Evolutionary conservation across 345 rosid species (phyloP).

Genomic region (Salix caprea): DNA sequence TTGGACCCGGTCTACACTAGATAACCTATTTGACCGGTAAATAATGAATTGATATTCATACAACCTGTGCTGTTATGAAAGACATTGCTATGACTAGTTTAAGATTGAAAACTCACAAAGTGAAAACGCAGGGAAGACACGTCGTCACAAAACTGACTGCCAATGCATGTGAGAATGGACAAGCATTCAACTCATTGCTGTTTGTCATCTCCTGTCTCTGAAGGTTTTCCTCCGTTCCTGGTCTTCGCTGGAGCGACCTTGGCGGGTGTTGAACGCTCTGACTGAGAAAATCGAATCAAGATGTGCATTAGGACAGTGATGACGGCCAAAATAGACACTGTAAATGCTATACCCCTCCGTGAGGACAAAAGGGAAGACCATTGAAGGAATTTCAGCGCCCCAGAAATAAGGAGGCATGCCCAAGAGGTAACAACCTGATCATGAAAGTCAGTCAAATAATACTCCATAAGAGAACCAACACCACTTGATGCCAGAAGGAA

Average conservation of each 20-base stretch:
- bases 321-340: slow-evolving; percentile 7
- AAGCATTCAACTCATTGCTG: slow-evolving; percentile 25
- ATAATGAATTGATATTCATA: slow-evolving; percentile 23
- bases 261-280: slow-evolving; percentile 32
- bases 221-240: slow-evolving; percentile 27
- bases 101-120: not conserved
- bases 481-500: not conserved
- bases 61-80: slow-evolving; percentile 10
- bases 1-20: slow-evolving; percentile 22
- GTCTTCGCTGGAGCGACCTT: slow-evolving; percentile 55
- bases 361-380: slow-evolving; percentile 29
- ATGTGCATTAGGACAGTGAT: slow-evolving; percentile 26
- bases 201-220: slow-evolving; percentile 32
- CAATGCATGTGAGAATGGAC: not conserved
- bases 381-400: slow-evolving; percentile 30
- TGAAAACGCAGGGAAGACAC: not conserved
- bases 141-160: slow-evolving; percentile 2
- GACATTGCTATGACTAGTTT: slow-evolving; percentile 10
- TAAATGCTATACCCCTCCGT: slow-evolving; percentile 17
- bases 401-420: slow-evolving; percentile 24
- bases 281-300: slow-evolving; percentile 29
- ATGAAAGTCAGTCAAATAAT: not conserved
- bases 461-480: not conserved
- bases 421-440: slow-evolving; percentile 27
- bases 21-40: slow-evolving; percentile 13